phyloP scores from a whole-genome alignment of 192 early-diverging fungal species.

The Backusella westeae region DNA sequence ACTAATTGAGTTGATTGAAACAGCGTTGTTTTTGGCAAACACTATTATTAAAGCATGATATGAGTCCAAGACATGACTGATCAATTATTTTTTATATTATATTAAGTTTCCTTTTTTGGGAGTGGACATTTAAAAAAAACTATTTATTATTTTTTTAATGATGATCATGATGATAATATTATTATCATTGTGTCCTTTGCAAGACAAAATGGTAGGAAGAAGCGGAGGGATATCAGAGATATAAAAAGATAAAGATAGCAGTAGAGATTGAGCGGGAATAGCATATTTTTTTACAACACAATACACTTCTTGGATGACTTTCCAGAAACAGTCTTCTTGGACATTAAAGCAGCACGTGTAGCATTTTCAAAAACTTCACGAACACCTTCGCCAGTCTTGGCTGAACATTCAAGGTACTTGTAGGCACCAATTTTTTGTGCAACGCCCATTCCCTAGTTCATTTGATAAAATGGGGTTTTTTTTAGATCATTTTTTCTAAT shows the following conservation, averaged over 20 bases:
- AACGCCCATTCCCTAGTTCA: slow-evolving; percentile 53
- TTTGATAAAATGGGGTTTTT: neutral
- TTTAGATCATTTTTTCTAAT: neutral
- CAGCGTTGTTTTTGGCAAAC: no score
- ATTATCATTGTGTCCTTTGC: neutral
- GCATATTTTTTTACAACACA: slow-evolving; percentile 16
- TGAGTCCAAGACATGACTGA: no score
- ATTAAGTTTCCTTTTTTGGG: neutral
- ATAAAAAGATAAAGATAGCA: neutral
- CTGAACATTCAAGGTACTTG: slow-evolving; percentile 86
- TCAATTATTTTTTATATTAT: neutral
- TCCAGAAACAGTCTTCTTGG: slow-evolving; percentile 7
- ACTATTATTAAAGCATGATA: no score
- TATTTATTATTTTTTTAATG: neutral
- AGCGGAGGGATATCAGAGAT: neutral
- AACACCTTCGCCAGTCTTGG: slow-evolving; percentile 74
- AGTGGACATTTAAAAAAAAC: neutral
- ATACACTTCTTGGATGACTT: slow-evolving; percentile 19
- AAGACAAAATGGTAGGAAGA: neutral
- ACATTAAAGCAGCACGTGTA: slow-evolving; percentile 38
- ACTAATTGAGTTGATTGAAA: no score
- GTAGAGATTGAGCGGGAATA: neutral
- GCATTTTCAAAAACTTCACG: slow-evolving; percentile 84
- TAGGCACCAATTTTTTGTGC: slow-evolving; percentile 75
- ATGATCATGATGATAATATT: neutral